Evolutionary conservation across 371 early-diverging fungal genomes (phyloP), one percentile per base, ranked within the genome.

Genomic region (Circinella umbellata): DNA sequence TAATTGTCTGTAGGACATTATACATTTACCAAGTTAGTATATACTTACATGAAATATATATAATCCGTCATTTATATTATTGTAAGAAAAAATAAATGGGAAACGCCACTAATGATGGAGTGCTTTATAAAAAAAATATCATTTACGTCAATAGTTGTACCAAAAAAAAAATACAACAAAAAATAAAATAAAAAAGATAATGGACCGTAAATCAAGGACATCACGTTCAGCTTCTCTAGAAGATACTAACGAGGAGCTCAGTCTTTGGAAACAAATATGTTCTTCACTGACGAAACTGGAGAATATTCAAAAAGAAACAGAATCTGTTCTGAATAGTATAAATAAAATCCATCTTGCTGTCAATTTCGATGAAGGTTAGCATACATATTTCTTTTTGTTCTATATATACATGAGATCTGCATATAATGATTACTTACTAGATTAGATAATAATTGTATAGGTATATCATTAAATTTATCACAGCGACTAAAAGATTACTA

Each of bases 221-320:
- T 84, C 84, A 55, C 76, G 84, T 51, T 81, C 81, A 55, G 84
- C 84, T 17, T 78, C 83, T 15, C 60, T 80, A 15, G 86, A 88
- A 42, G 87, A 85, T 35, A 72, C 80, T 34, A 81, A 85, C 67
- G 88, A 88, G 70, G 86, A 86, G 64, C 72, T 81, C 7, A 84
- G 74, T 38, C 65, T 88, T 42, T 88, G 88, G 88, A 88, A 84
- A 63, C 79, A 81, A 97, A 85, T 84, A 17, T 80, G 86, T 53
- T 75, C 75, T n/a, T 78, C 86, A 10, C 76, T 88, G 36, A 73
- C 77, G 27, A 81, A 82, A 53, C 72, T 88, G 36, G 83, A 85
- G 36, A 72, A 67, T 55, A 77, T 86, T 54, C 86, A 84, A 66
- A 82, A 82, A 63, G 76, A 79, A 27, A 81, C 80, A 8, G 77